Evolutionary conservation across 768 basidiomycete genomes (phyloP), one percentile per base, ranked within the genome.

Genomic region (Panus rudis): DNA sequence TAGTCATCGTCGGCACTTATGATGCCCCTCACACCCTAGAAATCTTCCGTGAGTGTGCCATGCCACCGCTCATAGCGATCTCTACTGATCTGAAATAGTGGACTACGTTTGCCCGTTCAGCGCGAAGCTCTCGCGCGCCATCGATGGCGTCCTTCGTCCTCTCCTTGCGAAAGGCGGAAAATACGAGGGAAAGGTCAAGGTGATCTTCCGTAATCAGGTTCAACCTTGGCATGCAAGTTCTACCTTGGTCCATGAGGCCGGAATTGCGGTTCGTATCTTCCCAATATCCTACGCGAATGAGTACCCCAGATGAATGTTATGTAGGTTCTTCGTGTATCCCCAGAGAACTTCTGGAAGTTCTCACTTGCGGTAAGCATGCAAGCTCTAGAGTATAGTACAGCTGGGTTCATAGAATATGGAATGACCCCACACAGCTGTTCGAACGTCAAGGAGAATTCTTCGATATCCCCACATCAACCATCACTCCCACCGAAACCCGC

Each of bases 71-170:
- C 19, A 17, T 17, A 40, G 21, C 13, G 16, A 37, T 45, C 11
- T 44, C 20, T 4, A 21, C 12, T 14, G 30, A 8, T 17, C 12
- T 30, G 13, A 44, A 26, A 1, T 50, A 89, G 86, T 90, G 65
- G 90, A 91, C 62, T 90, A 86, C 60, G 85, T 89, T 53, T 92
- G 89, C 53, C 88, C 88, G 1, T 91, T 69, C 71, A 87, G 83
- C 49, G 76, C 75, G 12, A 86, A 84, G 61, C 53, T 84, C 35
- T 67, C 79, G 8, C 62, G 70, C 22, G 68, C 73, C 17, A 73
- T 90, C 41, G 75, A 88, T 43, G 63, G 49, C 7, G 66, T 81
- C 38, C 63, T 89, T 23, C 75, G 69, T 47, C 87, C 84, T 19
- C 60, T 75, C 48, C 56, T 89, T 37, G 68, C 67, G 13, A 54